Evolutionary conservation across 768 basidiomycete species (phyloP).

Genomic region (Pleurotus djamor): DNA sequence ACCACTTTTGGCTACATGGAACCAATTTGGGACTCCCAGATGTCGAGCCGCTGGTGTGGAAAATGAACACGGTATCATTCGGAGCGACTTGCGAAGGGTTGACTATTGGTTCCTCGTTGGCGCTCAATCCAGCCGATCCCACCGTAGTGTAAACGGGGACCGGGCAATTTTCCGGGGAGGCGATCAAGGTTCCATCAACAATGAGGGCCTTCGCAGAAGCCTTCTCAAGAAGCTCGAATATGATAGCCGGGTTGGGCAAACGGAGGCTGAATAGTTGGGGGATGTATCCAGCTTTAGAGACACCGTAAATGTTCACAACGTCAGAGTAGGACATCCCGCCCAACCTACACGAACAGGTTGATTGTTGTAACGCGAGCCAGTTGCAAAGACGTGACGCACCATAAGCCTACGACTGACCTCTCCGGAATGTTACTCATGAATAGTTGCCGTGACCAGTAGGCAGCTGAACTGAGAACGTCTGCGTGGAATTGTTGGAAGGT

Average conservation of each 20-base stretch:
- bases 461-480: slow-evolving; percentile 56
- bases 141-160: slow-evolving; percentile 37
- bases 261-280: slow-evolving; percentile 66
- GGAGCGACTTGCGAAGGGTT: slow-evolving; percentile 24
- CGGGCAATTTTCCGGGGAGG: slow-evolving; percentile 31
- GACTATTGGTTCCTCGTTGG: slow-evolving; percentile 33
- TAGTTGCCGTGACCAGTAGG: slow-evolving; percentile 49
- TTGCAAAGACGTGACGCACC: slow-evolving; percentile 32
- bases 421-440: slow-evolving; percentile 33
- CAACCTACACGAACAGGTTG: slow-evolving; percentile 39
- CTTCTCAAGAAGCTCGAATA: slow-evolving; percentile 56
- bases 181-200: slow-evolving; percentile 45
- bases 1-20: slow-evolving; percentile 55
- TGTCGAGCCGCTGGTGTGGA: slow-evolving; percentile 68
- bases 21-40: slow-evolving; percentile 67
- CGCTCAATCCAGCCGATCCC: slow-evolving; percentile 21
- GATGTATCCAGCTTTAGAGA: slow-evolving; percentile 65
- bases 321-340: slow-evolving; percentile 62
- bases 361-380: neutral
- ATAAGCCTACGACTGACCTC: slow-evolving; percentile 59
- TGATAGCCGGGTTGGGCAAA: slow-evolving; percentile 54
- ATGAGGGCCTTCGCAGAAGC: slow-evolving; percentile 57
- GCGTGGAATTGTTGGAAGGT: slow-evolving; percentile 41
- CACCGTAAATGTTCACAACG: slow-evolving; percentile 59
- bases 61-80: slow-evolving; percentile 45